Evolutionary conservation across 371 early-diverging fungal genomes (phyloP).

Genomic region (Smittium mucronatum): DNA sequence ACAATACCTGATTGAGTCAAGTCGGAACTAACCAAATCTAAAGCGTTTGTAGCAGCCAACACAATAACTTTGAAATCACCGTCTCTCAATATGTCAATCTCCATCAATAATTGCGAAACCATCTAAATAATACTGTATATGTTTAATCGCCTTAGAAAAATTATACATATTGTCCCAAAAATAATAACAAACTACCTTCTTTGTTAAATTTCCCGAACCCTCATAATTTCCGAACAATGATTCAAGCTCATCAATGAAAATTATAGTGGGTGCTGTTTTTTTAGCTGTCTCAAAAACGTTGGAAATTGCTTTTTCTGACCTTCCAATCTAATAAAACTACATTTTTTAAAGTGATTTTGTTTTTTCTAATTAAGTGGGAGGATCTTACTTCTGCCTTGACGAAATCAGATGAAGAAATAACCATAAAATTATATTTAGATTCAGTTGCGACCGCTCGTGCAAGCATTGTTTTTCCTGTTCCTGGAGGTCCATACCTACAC

Average conservation of each 20-base stretch:
- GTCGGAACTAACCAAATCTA: slow-evolving; percentile 98
- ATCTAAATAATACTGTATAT: slow-evolving; percentile 24
- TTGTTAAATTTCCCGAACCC: slow-evolving; percentile 13
- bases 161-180: not conserved
- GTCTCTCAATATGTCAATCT: slow-evolving; percentile 99
- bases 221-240: slow-evolving; percentile 29
- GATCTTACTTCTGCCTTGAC: slow-evolving; percentile 2
- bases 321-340: slow-evolving; percentile 45
- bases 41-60: slow-evolving; percentile 97
- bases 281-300: slow-evolving; percentile 99
- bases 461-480: slow-evolving; percentile 82
- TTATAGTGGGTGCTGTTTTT: slow-evolving; percentile 96
- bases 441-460: slow-evolving; percentile 64
- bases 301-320: slow-evolving; percentile 77
- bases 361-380: not conserved
- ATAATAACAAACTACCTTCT: slow-evolving; percentile 10
- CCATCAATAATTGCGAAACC: slow-evolving; percentile 96
- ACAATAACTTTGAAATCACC: slow-evolving; percentile 88
- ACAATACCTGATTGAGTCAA: slow-evolving; percentile 62
- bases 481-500: slow-evolving; percentile 89
- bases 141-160: not conserved
- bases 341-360: slow-evolving; percentile 13
- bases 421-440: slow-evolving; percentile 31
- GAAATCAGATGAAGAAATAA: slow-evolving; percentile 24
- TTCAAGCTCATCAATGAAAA: slow-evolving; percentile 97